A percentile compares a stretch with the other conserved stretches of the same genome.
Evolutionary conservation across 83 land plant genomes (phyloP).

Genomic region (Thuja plicata): DNA sequence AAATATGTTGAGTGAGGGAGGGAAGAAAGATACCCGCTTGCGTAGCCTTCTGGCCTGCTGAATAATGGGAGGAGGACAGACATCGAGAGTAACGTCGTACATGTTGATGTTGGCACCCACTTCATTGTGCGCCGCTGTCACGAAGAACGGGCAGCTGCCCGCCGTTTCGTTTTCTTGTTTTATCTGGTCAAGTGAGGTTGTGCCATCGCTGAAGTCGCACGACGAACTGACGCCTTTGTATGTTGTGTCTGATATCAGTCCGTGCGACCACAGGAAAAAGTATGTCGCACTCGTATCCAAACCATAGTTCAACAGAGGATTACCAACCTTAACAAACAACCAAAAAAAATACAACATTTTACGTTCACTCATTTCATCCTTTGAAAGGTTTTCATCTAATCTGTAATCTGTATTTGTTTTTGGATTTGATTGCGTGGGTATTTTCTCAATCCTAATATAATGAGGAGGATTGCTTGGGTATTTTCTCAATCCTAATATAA

Average conservation of each 20-base stretch:
- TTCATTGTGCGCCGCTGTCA: slow-evolving; percentile 3
- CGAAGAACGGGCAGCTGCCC: slow-evolving; percentile 16
- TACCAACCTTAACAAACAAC: slow-evolving; percentile 38
- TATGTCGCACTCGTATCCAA: slow-evolving; percentile 30
- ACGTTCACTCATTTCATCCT: too few relatives aligned
- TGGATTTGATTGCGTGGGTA: too few relatives aligned
- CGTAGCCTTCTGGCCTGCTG: slow-evolving; percentile 22
- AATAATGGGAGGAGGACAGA: slow-evolving; percentile 29
- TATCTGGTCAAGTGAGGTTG: not conserved
- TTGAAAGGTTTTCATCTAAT: too few relatives aligned
- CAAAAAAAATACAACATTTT: too few relatives aligned
- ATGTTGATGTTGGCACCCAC: slow-evolving; percentile 20
- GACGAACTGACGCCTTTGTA: slow-evolving; percentile 18
- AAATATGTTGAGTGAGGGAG: too few relatives aligned
- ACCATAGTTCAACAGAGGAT: slow-evolving; percentile 32
- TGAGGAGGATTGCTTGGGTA: too few relatives aligned
- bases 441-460: too few relatives aligned
- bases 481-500: too few relatives aligned
- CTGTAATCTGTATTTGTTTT: too few relatives aligned
- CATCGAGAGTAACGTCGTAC: slow-evolving; percentile 31
- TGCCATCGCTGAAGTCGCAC: slow-evolving; percentile 29
- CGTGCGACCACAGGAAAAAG: slow-evolving; percentile 39
- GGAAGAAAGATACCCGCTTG: slow-evolving; percentile 11
- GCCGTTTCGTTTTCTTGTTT: not conserved
- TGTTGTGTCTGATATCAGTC: slow-evolving; percentile 29